phyloP scores from a whole-genome alignment of 371 early-diverging fungal species.

The Mucor indicus region DNA sequence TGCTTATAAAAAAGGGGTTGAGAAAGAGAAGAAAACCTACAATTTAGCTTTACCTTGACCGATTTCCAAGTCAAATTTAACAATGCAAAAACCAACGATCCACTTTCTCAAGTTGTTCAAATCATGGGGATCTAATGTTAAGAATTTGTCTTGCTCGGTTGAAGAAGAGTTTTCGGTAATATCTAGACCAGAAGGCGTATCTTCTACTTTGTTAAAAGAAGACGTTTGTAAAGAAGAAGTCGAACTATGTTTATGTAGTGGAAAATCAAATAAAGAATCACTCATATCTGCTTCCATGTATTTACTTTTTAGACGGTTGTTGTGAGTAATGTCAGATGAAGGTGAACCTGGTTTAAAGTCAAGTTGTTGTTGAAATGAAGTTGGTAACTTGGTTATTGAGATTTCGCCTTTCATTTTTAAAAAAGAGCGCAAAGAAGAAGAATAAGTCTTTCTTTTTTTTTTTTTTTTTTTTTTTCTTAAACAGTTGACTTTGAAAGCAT shows the following conservation, averaged over 20 bases:
- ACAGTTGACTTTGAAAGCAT: no score
- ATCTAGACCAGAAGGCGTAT: conserved; percentile 20
- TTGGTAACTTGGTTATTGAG: conserved; percentile 1
- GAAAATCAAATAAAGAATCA: conserved; percentile 29
- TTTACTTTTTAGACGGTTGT: no score
- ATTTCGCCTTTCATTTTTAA: conserved; percentile 5
- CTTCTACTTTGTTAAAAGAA: no score
- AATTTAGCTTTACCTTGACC: conserved; percentile 69
- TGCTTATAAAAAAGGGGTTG: conserved; percentile 36
- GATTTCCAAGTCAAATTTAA: conserved; percentile 92
- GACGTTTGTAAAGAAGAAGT: not conserved
- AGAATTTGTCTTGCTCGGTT: conserved; percentile 10
- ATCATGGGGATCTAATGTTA: conserved; percentile 36
- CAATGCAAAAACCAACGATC: conserved; percentile 86
- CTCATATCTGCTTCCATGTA: conserved; percentile 43
- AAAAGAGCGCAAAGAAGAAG: no score
- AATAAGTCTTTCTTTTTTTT: no score
- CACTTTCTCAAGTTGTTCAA: conserved; percentile 70
- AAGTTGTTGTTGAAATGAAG: no score
- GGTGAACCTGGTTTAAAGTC: not conserved
- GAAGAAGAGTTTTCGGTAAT: conserved; percentile 31
- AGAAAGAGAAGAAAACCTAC: not conserved
- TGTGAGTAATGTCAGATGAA: not conserved
- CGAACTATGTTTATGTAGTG: no score
- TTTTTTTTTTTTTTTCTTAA: no score